Evolutionary conservation across 164 flowering plant genomes (phyloP), one percentile per base, ranked within the genome.

Genomic region (Nymphaea colorata): DNA sequence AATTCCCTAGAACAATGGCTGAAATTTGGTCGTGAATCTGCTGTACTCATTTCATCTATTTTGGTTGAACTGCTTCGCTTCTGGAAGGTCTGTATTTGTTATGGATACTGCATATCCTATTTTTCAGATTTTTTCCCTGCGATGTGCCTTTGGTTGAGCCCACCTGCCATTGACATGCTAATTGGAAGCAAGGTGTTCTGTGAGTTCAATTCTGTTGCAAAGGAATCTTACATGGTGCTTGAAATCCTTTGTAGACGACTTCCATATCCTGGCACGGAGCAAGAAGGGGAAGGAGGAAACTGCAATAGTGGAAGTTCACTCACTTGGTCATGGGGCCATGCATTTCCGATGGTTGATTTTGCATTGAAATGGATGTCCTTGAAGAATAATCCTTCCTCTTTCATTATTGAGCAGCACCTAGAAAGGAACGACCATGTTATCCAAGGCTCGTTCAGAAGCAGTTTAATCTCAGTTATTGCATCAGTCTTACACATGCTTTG

Each of bases 31-130:
- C 82, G 53, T 69, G 90, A 86, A 66, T 67, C 76, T 61, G 88
- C 84, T 73, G 85, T 77, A 77, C 82, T 83, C 65, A 75, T 79
- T 63, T 86, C 96, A 44, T 78, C 81, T 60, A 77, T 95, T 79
- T 79, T 87, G 83, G 83, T 86, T 77, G 99, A 92, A 77, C 93
- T 90, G 74, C 79, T 95, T 45, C 82, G 88, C 25, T 74, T 92
- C 57, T 95, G 94, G 99, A 92, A 79, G 77, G 89, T 85, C 66
- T 88, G 93, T 76, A 73, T 95, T 70, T 72, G 78, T 42, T 79
- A 84, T 77, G 98, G 94, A 3, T 84, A 76, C 71, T 82, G 89
- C 71, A 66, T 87, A 66, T 85, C 93, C 63, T 79, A 77, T 79
- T 87, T 90, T 68, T 41, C 82, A 36, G 84, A 81, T 67, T 71